Conservation (phyloP, 352 stramenopile species). For the Phytophthora sp. region DNA sequence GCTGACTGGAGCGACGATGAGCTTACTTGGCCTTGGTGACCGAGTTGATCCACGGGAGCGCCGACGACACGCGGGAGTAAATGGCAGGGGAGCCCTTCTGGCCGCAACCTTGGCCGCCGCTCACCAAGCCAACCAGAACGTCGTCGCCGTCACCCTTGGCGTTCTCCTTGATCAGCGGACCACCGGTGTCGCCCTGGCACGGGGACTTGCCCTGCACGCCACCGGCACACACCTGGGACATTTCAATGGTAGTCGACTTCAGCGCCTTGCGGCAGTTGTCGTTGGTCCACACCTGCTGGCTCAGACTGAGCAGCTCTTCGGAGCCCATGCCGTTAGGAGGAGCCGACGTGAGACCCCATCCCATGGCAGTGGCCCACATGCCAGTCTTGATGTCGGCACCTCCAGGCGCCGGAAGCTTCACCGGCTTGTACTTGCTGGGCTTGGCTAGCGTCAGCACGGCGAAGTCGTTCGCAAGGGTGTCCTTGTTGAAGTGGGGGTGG, state of each 20-base stretch:
- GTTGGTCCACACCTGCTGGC: slow-evolving; percentile 16
- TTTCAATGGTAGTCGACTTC: slow-evolving; percentile 15
- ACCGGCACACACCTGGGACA: slow-evolving; percentile 36
- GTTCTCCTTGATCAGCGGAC: slow-evolving; percentile 34
- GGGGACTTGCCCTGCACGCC: slow-evolving; percentile 27
- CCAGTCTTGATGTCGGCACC: slow-evolving; percentile 12
- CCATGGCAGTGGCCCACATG: slow-evolving; percentile 22
- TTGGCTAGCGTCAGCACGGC: slow-evolving; percentile 35
- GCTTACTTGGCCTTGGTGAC: slow-evolving; percentile 16
- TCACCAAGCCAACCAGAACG: slow-evolving; percentile 54
- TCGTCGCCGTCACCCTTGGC: slow-evolving; percentile 28
- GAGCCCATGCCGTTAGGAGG: slow-evolving; percentile 8
- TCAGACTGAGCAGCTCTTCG: slow-evolving; percentile 14
- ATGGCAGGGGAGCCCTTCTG: slow-evolving; percentile 23
- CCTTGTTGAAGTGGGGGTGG: slow-evolving; percentile 44
- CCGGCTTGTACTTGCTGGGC: slow-evolving; percentile 25
- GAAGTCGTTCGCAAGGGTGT: slow-evolving; percentile 41
- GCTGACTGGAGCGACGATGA: too few species aligned
- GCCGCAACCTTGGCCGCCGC: slow-evolving; percentile 46
- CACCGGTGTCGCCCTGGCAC: slow-evolving; percentile 41
- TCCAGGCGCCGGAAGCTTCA: slow-evolving; percentile 28
- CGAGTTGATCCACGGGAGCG: slow-evolving; percentile 24
- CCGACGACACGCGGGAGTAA: slow-evolving; percentile 31
- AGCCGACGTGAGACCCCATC: slow-evolving; percentile 25
- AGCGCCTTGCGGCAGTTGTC: slow-evolving; percentile 18